A percentile compares a stretch with the other conserved stretches of the same genome.
Conservation (phyloP, 1,284 basidiomycete species). For the Marasmius tenuissimus region DNA sequence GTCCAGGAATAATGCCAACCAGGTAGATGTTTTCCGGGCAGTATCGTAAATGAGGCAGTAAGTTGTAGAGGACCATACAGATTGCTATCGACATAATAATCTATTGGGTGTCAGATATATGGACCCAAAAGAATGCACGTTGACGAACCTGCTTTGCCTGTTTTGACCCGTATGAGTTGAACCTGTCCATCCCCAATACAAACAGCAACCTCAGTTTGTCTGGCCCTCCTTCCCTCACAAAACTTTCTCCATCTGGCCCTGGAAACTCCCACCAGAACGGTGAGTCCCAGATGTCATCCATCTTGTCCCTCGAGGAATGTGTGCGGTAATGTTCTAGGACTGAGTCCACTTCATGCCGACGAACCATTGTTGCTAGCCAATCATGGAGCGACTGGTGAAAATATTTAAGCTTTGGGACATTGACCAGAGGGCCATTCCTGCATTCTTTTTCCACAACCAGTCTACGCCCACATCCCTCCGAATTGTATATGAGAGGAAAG, state of each 20-base stretch:
- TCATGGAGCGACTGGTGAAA: neutral
- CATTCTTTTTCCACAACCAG: neutral
- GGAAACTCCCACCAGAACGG: slow-evolving; percentile 1
- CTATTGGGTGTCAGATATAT: slow-evolving; percentile 5
- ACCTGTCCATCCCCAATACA: slow-evolving; percentile 10
- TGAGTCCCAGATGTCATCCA: slow-evolving; percentile 5
- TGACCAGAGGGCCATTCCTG: neutral
- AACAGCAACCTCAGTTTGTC: slow-evolving; percentile 3
- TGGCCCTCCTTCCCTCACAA: neutral
- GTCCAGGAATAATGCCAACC: slow-evolving; percentile 27
- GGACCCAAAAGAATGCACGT: neutral
- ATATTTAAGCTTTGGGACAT: neutral
- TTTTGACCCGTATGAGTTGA: slow-evolving; percentile 7
- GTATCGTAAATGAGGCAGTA: slow-evolving; percentile 24
- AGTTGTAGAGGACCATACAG: slow-evolving; percentile 24
- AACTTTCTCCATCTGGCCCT: neutral
- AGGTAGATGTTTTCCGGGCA: slow-evolving; percentile 30
- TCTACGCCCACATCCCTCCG: neutral
- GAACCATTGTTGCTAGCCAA: neutral
- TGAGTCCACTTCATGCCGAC: neutral
- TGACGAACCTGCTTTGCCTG: slow-evolving; percentile 6
- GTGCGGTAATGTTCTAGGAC: neutral
- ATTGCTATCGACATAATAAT: no score
- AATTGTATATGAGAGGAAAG: neutral
- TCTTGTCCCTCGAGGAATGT: neutral